A percentile compares a stretch with the other conserved stretches of the same genome.
These are phyloP conservation scores for Macrocybe gigantea DNA, from an alignment of 768 basidiomycete genomes.

Conservation along the genomic window DNA sequence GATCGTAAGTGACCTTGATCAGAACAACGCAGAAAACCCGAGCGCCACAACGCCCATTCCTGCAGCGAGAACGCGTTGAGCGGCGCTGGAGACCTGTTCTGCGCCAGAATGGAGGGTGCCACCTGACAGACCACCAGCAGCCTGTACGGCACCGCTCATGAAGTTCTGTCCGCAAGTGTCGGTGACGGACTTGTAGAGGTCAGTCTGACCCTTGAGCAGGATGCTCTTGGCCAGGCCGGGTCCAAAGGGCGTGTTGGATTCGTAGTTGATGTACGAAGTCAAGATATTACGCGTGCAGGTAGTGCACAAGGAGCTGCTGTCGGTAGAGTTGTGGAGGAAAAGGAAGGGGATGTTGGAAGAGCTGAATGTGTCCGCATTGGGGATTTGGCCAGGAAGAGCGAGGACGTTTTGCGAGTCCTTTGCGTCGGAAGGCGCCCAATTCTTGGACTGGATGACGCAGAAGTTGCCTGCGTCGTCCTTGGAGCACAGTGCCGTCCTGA, in stretches of 20 bases:
- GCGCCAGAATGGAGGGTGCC: constrained; percentile 21
- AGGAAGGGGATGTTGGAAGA: constrained; percentile 74
- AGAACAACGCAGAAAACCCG: constrained; percentile 10
- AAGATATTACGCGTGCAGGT: constrained; percentile 77
- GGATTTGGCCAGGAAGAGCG: constrained; percentile 30
- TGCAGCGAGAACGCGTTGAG: constrained; percentile 14
- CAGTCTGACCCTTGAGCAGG: constrained; percentile 59
- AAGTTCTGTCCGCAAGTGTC: constrained; percentile 67
- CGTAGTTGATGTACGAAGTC: constrained; percentile 71
- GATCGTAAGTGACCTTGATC: constrained; percentile 6
- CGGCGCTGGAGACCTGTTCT: constrained; percentile 15
- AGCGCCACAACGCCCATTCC: constrained; percentile 12
- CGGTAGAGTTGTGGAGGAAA: constrained; percentile 52
- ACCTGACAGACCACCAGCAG: constrained; percentile 54
- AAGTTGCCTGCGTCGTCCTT: constrained; percentile 67
- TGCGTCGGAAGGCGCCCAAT: constrained; percentile 17
- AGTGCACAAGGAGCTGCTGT: constrained; percentile 61
- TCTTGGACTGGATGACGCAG: constrained; percentile 53
- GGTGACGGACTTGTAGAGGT: constrained; percentile 58
- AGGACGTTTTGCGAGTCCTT: constrained; percentile 24
- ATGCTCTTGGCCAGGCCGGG: constrained; percentile 62
- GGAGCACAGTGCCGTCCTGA: constrained; percentile 65
- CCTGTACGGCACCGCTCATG: constrained; percentile 60
- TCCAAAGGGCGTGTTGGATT: constrained; percentile 66
- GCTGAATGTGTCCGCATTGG: constrained; percentile 50